phyloP scores from a whole-genome alignment of 805 yeast genomes.

The Sugiyamaella boreocaroliniensis region DNA sequence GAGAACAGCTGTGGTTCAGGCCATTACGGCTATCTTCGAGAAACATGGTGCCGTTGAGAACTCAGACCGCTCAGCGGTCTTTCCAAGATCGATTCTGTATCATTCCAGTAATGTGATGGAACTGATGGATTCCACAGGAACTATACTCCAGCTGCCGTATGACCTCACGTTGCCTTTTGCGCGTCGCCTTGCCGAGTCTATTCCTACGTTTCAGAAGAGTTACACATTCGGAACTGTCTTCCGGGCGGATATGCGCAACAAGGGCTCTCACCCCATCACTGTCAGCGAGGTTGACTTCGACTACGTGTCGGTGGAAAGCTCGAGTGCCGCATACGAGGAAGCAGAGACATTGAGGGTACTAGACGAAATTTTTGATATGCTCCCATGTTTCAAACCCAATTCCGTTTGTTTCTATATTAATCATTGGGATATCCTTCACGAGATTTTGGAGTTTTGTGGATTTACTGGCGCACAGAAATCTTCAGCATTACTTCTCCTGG shows the following conservation, averaged over 20 bases:
- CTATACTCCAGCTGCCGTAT: slow-evolving; percentile 81
- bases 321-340: slow-evolving; percentile 55
- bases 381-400: slow-evolving; percentile 59
- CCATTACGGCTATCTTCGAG: slow-evolving; percentile 56
- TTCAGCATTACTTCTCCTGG: slow-evolving; percentile 62
- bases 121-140: slow-evolving; percentile 77
- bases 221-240: slow-evolving; percentile 77
- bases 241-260: slow-evolving; percentile 50
- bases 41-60: slow-evolving; percentile 86
- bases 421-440: slow-evolving; percentile 72
- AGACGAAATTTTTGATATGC: slow-evolving; percentile 59
- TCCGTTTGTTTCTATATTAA: slow-evolving; percentile 60
- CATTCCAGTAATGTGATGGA: slow-evolving; percentile 65
- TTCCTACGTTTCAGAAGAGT: slow-evolving; percentile 48
- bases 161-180: slow-evolving; percentile 91
- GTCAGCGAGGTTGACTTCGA: slow-evolving; percentile 86
- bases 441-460: slow-evolving; percentile 74
- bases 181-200: slow-evolving; percentile 63
- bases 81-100: slow-evolving; percentile 75
- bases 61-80: slow-evolving; percentile 54
- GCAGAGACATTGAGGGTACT: slow-evolving; percentile 83
- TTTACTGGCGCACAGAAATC: slow-evolving; percentile 66
- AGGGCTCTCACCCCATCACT: slow-evolving; percentile 64
- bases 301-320: slow-evolving; percentile 49
- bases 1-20: slow-evolving; percentile 52